phyloP scores from a whole-genome alignment of 345 rosid genomes.

The Brassica nigra region DNA sequence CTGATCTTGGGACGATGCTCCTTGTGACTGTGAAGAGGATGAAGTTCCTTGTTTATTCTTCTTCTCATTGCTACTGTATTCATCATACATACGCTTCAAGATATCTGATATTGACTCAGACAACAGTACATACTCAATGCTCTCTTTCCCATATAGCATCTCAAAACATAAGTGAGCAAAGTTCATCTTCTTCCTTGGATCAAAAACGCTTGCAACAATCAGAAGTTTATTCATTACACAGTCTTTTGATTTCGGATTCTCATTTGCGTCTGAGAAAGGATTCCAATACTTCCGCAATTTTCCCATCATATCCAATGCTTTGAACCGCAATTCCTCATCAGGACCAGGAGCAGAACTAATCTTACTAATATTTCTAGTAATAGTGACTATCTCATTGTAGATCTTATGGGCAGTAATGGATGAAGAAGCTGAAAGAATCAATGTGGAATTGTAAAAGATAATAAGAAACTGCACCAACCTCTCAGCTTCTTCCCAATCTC shows the following conservation, averaged over 20 bases:
- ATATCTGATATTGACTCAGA: no score
- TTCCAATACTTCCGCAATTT: background rate
- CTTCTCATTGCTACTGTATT: no score
- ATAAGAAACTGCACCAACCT: background rate
- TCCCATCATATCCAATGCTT: background rate
- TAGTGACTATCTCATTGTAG: background rate
- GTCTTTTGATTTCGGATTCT: no score
- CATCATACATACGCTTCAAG: no score
- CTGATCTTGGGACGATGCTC: background rate
- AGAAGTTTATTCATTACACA: no score
- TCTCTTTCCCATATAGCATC: no score
- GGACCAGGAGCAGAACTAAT: background rate
- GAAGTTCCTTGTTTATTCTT: no score
- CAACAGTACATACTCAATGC: no score
- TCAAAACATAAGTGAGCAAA: no score
- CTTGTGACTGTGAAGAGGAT: background rate
- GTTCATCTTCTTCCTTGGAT: no score
- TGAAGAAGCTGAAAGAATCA: background rate
- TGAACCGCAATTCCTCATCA: background rate
- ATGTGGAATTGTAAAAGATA: background rate
- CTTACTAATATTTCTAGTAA: background rate
- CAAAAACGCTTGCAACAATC: no score
- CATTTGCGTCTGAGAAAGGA: background rate
- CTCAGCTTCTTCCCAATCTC: background rate
- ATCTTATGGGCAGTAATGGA: no score